A percentile compares a stretch with the other conserved stretches of the same genome.
Conservation (phyloP, 176 grass and related monocot genomes). For the Avena sativa region DNA sequence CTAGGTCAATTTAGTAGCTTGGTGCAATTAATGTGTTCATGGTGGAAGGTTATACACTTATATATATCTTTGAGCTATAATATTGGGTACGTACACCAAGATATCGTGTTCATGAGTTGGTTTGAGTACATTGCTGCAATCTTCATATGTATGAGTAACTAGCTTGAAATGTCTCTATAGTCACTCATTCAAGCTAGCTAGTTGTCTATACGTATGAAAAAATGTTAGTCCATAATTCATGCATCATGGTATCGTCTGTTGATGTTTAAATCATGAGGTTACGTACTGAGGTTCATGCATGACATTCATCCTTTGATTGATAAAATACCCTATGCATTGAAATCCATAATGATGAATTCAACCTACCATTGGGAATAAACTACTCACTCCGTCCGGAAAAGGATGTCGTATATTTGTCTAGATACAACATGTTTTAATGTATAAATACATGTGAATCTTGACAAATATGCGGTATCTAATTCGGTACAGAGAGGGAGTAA, state of each 20-base stretch:
- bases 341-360: constrained; percentile 23
- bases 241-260: neutral
- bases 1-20: constrained; percentile 35
- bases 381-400: no score
- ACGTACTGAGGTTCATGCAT: no score
- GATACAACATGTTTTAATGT: no score
- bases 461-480: no score
- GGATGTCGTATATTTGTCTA: no score
- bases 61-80: constrained; percentile 25
- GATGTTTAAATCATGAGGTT: constrained; percentile 1
- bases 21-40: constrained; percentile 41
- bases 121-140: constrained; percentile 17
- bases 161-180: neutral
- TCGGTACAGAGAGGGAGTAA: no score
- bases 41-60: constrained; percentile 33
- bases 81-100: neutral
- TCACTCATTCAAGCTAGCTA: neutral
- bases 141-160: neutral
- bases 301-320: neutral
- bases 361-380: constrained; percentile 18
- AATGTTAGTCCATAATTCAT: neutral
- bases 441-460: no score
- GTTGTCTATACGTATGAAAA: neutral
- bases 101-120: neutral
- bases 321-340: neutral